Evolutionary conservation across 257 asterid genomes (phyloP), one percentile per base, ranked within the genome.

Genomic region (Capsicum pubescens): DNA sequence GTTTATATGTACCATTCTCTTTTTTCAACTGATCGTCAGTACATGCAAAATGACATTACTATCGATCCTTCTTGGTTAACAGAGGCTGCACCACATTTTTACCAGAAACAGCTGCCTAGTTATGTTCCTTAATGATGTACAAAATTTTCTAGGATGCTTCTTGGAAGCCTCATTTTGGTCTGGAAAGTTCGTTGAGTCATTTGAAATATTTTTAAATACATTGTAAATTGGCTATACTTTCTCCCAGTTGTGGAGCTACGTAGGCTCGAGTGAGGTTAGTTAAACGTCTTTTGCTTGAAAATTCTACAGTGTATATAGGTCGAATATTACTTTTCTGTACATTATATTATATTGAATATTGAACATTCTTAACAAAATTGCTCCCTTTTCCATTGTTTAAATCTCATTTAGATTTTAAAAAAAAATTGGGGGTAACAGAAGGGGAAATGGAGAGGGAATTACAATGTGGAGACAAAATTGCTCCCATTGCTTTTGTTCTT

Each of bases 21-120:
- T 50, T 97, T 96, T 85, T 93, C 98, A 21, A 96, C 98, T n/a
- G 98, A 96, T 85, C 95, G 98, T 21, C 95, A 90, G 48, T 96
- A 96, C 94, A 92, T 96, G 97, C 92, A 97, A 80, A 96, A 93
- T 89, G 97, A 93, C 78, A 93, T 93, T 78, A 86, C 98, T 21
- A 89, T 96, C 5, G 97, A 96, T 48, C 99, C 97, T 11, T 88
- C 97, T 76, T 96, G 99, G 99, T 91, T 96, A 52, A 87, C 91
- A 54, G 98, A 96, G 86, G 92, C 87, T 50, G 99, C 98, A 83
- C 99, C 99, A 16, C 97, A 93, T 57, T 96, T 96, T 83, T 96
- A 94, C 90, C 98, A 92, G 83, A 90, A 86, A 46, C 93, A 89
- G 79, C 87, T 79, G 64, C 87, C 88, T 77, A 90, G 87, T 84